A percentile compares a stretch with the other conserved stretches of the same genome.
These are phyloP conservation scores for Lepidium campestre DNA, from an alignment of 441 rosid species.

Conservation along the genomic window DNA sequence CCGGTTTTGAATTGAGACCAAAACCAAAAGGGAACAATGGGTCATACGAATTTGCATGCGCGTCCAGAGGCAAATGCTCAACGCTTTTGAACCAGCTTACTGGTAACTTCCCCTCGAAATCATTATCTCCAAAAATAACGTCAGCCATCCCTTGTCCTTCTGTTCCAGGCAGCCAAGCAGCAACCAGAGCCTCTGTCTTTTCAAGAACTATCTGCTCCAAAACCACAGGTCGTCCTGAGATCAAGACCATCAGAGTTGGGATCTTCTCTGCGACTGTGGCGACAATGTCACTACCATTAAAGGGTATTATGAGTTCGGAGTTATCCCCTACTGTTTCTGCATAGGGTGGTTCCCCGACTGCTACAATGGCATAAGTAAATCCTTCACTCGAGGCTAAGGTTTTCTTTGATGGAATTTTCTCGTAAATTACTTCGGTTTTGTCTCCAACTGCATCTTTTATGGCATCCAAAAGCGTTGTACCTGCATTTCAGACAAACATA, in stretches of 20 bases:
- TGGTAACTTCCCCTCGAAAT: constrained; percentile 65
- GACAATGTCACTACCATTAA: constrained; percentile 50
- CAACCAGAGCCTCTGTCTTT: constrained; percentile 56
- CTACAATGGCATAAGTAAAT: constrained; percentile 67
- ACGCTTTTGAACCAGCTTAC: constrained; percentile 65
- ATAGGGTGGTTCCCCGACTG: constrained; percentile 78
- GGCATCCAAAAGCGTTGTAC: constrained; percentile 85
- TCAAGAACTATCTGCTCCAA: constrained; percentile 47
- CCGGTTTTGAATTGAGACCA: constrained; percentile 36
- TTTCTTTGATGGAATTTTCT: constrained; percentile 50
- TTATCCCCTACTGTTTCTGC: constrained; percentile 68
- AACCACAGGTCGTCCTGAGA: constrained; percentile 77
- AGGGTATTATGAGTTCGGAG: constrained; percentile 50
- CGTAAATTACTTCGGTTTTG: constrained; percentile 61
- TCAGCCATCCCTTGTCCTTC: constrained; percentile 77
- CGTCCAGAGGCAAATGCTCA: constrained; percentile 56
- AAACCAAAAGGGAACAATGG: constrained; percentile 78
- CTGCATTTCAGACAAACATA: constrained; percentile 27
- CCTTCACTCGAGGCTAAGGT: constrained; percentile 39
- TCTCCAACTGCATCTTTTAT: constrained; percentile 57
- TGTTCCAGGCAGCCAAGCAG: constrained; percentile 93
- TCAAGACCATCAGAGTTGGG: constrained; percentile 57
- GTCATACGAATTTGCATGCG: constrained; percentile 43
- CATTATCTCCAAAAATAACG: constrained; percentile 65
- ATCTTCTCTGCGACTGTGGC: constrained; percentile 48